A percentile compares a stretch with the other conserved stretches of the same genome.
phyloP scores from a whole-genome alignment of 148 eudicot species.

The Limonium bicolor region DNA sequence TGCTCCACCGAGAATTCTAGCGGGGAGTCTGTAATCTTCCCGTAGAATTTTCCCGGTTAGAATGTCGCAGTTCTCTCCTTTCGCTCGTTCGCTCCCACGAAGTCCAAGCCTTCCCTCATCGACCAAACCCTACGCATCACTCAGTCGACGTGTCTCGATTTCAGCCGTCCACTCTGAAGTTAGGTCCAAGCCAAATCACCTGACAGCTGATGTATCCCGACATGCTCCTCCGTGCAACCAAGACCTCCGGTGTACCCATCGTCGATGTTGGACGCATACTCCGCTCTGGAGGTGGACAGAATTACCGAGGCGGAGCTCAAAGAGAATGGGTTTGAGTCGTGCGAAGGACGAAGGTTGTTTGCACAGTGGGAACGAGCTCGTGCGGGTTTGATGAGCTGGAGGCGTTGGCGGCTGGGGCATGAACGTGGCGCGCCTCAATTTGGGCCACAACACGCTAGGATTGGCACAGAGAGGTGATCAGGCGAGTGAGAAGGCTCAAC shows the following conservation, averaged over 20 bases:
- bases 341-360: conserved; percentile 37
- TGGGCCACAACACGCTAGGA: conserved; percentile 82
- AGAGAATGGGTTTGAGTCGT: conserved; percentile 79
- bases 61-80: conserved; percentile 13
- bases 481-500: conserved; percentile 57
- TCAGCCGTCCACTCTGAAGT: conserved; percentile 9
- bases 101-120: no score
- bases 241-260: conserved; percentile 1
- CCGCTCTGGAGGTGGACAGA: conserved; percentile 1
- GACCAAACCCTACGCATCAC: neutral
- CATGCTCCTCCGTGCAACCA: neutral
- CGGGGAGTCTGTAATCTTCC: no score
- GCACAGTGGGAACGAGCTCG: conserved; percentile 4
- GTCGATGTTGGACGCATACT: neutral
- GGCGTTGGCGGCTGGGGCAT: conserved; percentile 81
- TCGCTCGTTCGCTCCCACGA: conserved; percentile 11
- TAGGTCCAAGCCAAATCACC: conserved; percentile 3
- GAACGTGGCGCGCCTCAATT: conserved; percentile 81
- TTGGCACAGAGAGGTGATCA: conserved; percentile 64
- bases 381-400: conserved; percentile 43
- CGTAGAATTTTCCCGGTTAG: conserved; percentile 11
- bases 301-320: conserved; percentile 51
- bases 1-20: no score
- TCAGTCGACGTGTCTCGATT: conserved; percentile 3
- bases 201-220: neutral